Percentiles rank a stretch among this genome's conserved stretches.
These are phyloP conservation scores for Trichoderma aggressivum DNA, from an alignment of 2,329 filamentous ascomycete genomes.

Conservation along the genomic window DNA sequence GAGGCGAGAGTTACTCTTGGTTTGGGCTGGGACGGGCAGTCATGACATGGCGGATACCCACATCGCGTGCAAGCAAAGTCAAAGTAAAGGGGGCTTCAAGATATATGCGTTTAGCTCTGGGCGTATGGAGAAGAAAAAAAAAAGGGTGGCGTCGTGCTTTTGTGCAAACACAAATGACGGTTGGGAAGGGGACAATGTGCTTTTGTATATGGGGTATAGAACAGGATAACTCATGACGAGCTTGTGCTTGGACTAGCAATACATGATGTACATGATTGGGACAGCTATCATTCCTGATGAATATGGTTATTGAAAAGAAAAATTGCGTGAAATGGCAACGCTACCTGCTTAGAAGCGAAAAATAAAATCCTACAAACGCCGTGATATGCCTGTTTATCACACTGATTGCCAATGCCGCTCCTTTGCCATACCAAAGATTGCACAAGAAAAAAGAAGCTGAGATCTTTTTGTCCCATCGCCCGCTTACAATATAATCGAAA, in stretches of 20 bases:
- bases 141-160: not conserved
- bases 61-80: not conserved
- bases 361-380: not conserved
- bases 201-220: slow-evolving; percentile 8
- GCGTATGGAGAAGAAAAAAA: not conserved
- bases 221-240: not conserved
- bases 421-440: not conserved
- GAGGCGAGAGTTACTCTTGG: not conserved
- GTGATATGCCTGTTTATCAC: not conserved
- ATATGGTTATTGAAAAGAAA: not conserved
- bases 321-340: not conserved
- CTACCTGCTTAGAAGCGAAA: not conserved
- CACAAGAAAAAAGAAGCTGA: not conserved
- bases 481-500: not conserved
- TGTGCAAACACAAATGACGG: not conserved
- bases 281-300: not conserved
- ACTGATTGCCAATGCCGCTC: not conserved
- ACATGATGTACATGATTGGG: slow-evolving; percentile 9
- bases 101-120: not conserved
- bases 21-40: slow-evolving; percentile 3
- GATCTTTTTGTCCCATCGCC: not conserved
- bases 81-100: not conserved
- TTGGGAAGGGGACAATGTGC: not conserved
- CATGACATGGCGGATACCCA: slow-evolving; percentile 6
- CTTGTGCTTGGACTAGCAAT: slow-evolving; percentile 15